Conservation (phyloP, 2,329 filamentous ascomycete genomes). For the Graphium sp. region DNA sequence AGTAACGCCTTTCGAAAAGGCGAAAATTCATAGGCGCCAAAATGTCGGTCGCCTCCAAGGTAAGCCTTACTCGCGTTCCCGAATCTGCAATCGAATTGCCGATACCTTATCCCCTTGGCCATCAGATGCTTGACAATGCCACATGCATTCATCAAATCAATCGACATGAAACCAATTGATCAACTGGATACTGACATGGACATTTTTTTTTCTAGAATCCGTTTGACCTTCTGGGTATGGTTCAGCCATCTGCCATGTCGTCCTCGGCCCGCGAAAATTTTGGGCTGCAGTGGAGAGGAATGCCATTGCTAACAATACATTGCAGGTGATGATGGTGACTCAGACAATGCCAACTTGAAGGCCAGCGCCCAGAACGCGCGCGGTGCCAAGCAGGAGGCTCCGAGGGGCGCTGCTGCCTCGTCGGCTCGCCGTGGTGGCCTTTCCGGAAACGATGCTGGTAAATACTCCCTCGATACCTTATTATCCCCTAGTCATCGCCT, state of each 20-base stretch:
- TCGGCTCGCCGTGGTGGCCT: slow-evolving; percentile 49
- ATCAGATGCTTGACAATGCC: slow-evolving; percentile 1
- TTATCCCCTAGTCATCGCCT: slow-evolving; percentile 4
- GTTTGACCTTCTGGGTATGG: slow-evolving; percentile 93
- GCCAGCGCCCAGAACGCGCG: slow-evolving; percentile 38
- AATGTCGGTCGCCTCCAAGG: slow-evolving; percentile 47
- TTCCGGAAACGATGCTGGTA: slow-evolving; percentile 77
- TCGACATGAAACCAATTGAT: slow-evolving; percentile 8
- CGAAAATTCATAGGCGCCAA: slow-evolving; percentile 35
- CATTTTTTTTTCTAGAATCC: slow-evolving; percentile 51
- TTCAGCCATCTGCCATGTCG: slow-evolving; percentile 10
- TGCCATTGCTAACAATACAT: slow-evolving; percentile 5
- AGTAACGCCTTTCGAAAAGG: slow-evolving; percentile 30
- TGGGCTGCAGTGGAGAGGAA: slow-evolving; percentile 5
- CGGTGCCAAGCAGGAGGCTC: slow-evolving; percentile 50
- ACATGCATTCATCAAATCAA: slow-evolving; percentile 1
- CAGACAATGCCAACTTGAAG: too few relatives aligned
- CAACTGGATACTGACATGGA: slow-evolving; percentile 8
- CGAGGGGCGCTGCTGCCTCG: slow-evolving; percentile 82
- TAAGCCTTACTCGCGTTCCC: slow-evolving; percentile 16
- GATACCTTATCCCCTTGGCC: neutral
- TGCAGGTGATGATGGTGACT: slow-evolving; percentile 4
- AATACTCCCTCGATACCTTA: slow-evolving; percentile 19
- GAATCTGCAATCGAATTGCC: slow-evolving; percentile 1
- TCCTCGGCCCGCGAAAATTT: slow-evolving; percentile 5